Percentiles rank a stretch among this genome's conserved stretches.
Evolutionary conservation across 2,329 filamentous ascomycete genomes (phyloP).

Genomic region (Pseudogymnoascus sp.): DNA sequence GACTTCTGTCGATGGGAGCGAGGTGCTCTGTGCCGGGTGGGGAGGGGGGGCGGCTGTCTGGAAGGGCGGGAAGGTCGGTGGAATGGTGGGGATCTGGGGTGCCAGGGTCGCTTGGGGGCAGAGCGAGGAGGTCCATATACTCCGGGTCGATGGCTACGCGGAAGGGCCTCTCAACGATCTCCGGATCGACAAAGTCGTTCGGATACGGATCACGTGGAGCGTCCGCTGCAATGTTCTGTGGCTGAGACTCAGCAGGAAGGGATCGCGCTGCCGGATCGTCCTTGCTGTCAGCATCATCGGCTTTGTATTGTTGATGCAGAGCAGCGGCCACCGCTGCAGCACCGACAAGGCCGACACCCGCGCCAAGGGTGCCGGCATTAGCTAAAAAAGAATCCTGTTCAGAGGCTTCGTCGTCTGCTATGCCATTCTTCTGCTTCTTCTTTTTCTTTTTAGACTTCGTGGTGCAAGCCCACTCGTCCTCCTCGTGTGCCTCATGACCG

Average conservation of each 20-base stretch:
- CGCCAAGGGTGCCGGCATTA: conserved; percentile 64
- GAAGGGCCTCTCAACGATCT: conserved; percentile 50
- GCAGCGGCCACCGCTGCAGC: conserved; percentile 35
- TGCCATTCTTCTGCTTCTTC: conserved; percentile 22
- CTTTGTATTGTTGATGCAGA: conserved; percentile 29
- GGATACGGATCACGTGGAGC: conserved; percentile 2
- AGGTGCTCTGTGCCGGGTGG: conserved; percentile 30
- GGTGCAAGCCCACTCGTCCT: conserved; percentile 14
- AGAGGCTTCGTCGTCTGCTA: conserved; percentile 21
- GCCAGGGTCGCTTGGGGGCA: conserved; percentile 53
- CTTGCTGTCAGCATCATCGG: conserved; percentile 25
- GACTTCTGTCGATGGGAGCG: conserved; percentile 34
- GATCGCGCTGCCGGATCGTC: conserved; percentile 16
- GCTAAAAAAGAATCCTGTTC: conserved; percentile 59
- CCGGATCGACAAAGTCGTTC: conserved; percentile 44
- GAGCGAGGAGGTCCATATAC: conserved; percentile 56
- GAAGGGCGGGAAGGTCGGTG: conserved; percentile 45
- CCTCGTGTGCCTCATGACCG: conserved; percentile 20
- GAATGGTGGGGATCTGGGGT: conserved; percentile 36
- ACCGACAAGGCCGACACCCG: conserved; percentile 57
- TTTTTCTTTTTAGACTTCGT: conserved; percentile 16
- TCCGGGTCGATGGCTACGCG: conserved; percentile 60
- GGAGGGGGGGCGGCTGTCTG: conserved; percentile 53
- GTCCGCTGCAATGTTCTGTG: conserved; percentile 5
- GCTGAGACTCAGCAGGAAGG: neutral